Base-by-base conservation (phyloP, 179 eudicot genomes). In the Silene coronaria region DNA sequence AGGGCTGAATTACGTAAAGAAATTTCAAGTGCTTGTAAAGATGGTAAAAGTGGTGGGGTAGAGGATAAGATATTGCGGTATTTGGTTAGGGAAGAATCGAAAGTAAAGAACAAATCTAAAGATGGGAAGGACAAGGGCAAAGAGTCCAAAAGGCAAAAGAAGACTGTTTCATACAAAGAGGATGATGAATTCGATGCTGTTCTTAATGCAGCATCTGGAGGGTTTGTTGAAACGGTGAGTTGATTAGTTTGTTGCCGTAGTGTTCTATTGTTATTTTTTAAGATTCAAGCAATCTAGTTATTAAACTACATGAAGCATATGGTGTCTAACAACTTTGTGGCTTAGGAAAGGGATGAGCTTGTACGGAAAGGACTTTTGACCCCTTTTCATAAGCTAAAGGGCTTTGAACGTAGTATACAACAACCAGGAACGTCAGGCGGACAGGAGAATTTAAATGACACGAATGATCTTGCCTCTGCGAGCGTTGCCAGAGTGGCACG, bases 201-300 rank as follows among this genome's bases (percentile, higher is more conserved):
- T 22, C 78, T 93, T 69, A 89, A 89, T 85, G 95, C 97, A 22
- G 97, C 99, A 53, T 95, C 97, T 64, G 85, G 91, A 55, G 99
- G 99, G 79, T 93, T 96, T 81, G 88, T 96, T 77, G 99, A 96
- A 83, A 96, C 99, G 65, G 99, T 96, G 76, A 87, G 88, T 79
- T 60, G 77, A 79, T 21, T 22, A 57, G 0, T 62, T 71, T 45
- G 30, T 60, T 45, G 26, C 16, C 42, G 2, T 77, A 38, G 28
- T 42, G 17, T 19, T 36, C 0, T 16, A 34, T 38, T 67, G 9
- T 21, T 42, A 38, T 12, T 6, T 58, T 21, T 55, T 57, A 32
- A 14, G 45, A 36, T 34, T 13, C 57, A 11, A 22, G 13, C 24
- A 27, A 12, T 48, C 59, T 11, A 21, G 27, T 28, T 16, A 36